Percentiles rank a stretch among this genome's conserved stretches.
Conservation (phyloP, 768 basidiomycete genomes). For the Russula sp. region DNA sequence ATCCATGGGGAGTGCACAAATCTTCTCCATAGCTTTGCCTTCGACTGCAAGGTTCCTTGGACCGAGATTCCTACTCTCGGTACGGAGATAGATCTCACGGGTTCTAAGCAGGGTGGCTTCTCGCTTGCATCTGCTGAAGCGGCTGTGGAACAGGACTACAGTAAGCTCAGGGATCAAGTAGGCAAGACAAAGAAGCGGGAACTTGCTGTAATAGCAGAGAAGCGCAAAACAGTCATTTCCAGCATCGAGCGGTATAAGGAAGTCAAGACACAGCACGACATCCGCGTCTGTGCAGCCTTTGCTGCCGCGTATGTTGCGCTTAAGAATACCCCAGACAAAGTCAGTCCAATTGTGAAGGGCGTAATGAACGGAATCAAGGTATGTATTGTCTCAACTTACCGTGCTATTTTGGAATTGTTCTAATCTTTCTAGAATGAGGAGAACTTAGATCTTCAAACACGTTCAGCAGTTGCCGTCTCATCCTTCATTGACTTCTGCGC, state of each 20-base stretch:
- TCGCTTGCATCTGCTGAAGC: constrained; percentile 70
- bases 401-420: background rate
- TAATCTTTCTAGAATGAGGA: constrained; percentile 61
- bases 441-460: constrained; percentile 78
- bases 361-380: constrained; percentile 99
- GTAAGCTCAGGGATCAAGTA: constrained; percentile 63
- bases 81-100: constrained; percentile 67
- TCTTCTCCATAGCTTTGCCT: constrained; percentile 73
- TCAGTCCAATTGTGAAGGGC: constrained; percentile 93
- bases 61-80: constrained; percentile 76
- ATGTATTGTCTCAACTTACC: background rate
- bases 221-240: constrained; percentile 55
- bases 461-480: constrained; percentile 81
- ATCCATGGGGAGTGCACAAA: constrained; percentile 74
- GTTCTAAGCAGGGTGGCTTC: constrained; percentile 58
- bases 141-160: constrained; percentile 65
- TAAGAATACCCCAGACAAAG: constrained; percentile 79
- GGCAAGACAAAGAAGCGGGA: constrained; percentile 76
- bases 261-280: constrained; percentile 78
- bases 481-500: constrained; percentile 84
- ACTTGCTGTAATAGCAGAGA: constrained; percentile 65
- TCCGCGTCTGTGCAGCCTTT: constrained; percentile 81
- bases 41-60: constrained; percentile 81
- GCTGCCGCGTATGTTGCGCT: constrained; percentile 89
- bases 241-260: constrained; percentile 76